These are phyloP conservation scores for Mucor plumbeus DNA, from an alignment of 371 early-diverging fungal species.

Conservation along the genomic window DNA sequence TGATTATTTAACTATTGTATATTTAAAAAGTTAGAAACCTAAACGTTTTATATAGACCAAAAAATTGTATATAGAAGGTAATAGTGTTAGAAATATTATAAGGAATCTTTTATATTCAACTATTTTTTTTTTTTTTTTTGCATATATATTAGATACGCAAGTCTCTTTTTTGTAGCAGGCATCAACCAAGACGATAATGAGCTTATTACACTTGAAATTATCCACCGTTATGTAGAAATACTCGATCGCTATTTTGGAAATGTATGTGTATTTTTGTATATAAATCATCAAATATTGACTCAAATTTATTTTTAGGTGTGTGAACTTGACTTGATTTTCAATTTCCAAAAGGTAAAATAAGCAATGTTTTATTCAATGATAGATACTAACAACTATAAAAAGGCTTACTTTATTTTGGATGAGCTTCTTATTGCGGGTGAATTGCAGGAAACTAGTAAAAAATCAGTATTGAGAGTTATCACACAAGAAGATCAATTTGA, in stretches of 20 bases:
- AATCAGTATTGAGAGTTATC: slow-evolving; percentile 75
- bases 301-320: slow-evolving; percentile 63
- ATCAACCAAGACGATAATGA: slow-evolving; percentile 93
- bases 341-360: slow-evolving; percentile 75
- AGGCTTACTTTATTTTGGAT: slow-evolving; percentile 87
- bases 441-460: slow-evolving; percentile 84
- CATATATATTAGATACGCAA: slow-evolving; percentile 76
- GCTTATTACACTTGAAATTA: slow-evolving; percentile 90
- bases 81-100: background rate
- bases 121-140: background rate
- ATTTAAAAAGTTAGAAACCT: too few relatives aligned
- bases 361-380: background rate
- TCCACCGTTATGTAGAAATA: slow-evolving; percentile 97
- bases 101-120: background rate
- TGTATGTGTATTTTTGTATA: slow-evolving; percentile 50
- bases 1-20: slow-evolving; percentile 24
- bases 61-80: slow-evolving; percentile 89
- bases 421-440: slow-evolving; percentile 87
- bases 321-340: slow-evolving; percentile 89
- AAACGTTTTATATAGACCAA: slow-evolving; percentile 62
- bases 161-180: slow-evolving; percentile 95
- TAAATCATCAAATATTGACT: background rate
- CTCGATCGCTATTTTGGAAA: slow-evolving; percentile 97
- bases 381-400: background rate
- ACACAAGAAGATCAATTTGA: slow-evolving; percentile 80